Percentiles rank a stretch among this genome's conserved stretches.
Conservation (phyloP, 2,329 filamentous ascomycete genomes). For the Aspergillus floridensis region DNA sequence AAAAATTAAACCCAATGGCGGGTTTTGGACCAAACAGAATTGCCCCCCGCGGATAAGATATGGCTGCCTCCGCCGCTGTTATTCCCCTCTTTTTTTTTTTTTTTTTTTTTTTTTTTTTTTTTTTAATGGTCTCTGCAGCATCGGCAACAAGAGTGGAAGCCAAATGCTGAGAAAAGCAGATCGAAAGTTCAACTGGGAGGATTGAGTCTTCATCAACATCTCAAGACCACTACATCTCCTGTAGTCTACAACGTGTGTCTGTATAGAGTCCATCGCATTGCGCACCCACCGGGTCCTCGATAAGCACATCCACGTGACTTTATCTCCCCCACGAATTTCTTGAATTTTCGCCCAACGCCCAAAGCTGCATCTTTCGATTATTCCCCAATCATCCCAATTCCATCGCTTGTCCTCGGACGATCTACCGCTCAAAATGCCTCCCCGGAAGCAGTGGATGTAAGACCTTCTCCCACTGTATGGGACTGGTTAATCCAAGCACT, state of each 20-base stretch:
- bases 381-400: constrained; percentile 1
- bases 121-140: no score
- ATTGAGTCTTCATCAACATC: no score
- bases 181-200: no score
- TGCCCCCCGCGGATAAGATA: constrained; percentile 26
- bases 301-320: background rate
- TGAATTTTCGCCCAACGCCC: background rate
- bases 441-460: constrained; percentile 72
- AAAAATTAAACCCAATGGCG: background rate
- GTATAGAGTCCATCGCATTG: no score
- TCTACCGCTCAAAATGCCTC: constrained; percentile 60
- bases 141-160: no score
- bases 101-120: no score
- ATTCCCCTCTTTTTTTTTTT: background rate
- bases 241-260: no score
- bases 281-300: background rate
- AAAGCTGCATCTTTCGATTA: background rate
- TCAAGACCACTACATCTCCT: no score
- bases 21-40: background rate
- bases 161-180: no score
- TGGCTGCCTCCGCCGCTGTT: constrained; percentile 25
- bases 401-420: background rate
- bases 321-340: background rate
- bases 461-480: constrained; percentile 23
- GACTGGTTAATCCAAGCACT: background rate